Conservation (phyloP, 78 protist species). For the Creolimax fragrantissima region DNA sequence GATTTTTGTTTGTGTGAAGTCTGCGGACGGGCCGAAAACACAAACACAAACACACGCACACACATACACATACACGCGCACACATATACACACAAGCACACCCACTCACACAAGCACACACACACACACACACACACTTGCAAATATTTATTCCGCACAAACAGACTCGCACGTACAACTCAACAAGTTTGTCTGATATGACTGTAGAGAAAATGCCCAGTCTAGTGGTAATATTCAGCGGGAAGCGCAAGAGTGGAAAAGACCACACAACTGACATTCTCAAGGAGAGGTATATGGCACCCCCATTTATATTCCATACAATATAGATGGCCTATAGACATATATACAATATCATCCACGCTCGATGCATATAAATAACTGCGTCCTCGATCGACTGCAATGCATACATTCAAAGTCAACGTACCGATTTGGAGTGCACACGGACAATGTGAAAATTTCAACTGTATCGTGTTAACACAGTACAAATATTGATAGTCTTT, state of each 20-base stretch:
- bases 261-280: constrained; percentile 23
- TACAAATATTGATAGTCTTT: too few relatives aligned
- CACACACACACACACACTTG: not conserved
- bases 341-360: too few relatives aligned
- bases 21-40: not conserved
- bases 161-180: not conserved
- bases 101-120: not conserved
- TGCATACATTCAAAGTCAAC: too few relatives aligned
- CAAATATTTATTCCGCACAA: not conserved
- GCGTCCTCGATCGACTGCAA: too few relatives aligned
- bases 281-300: not conserved
- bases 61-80: not conserved
- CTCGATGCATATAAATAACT: too few relatives aligned
- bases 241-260: constrained; percentile 38
- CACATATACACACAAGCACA: not conserved
- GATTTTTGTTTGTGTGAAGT: too few relatives aligned
- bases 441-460: too few relatives aligned
- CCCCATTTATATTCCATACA: not conserved
- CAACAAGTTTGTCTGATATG: too few relatives aligned
- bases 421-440: too few relatives aligned
- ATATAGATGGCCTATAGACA: not conserved
- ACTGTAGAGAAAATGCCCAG: not conserved
- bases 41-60: not conserved
- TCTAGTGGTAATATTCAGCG: constrained; percentile 11
- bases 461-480: too few relatives aligned